Base-by-base conservation (phyloP, 2,329 filamentous ascomycete genomes). In the Coleophoma cylindrospora region DNA sequence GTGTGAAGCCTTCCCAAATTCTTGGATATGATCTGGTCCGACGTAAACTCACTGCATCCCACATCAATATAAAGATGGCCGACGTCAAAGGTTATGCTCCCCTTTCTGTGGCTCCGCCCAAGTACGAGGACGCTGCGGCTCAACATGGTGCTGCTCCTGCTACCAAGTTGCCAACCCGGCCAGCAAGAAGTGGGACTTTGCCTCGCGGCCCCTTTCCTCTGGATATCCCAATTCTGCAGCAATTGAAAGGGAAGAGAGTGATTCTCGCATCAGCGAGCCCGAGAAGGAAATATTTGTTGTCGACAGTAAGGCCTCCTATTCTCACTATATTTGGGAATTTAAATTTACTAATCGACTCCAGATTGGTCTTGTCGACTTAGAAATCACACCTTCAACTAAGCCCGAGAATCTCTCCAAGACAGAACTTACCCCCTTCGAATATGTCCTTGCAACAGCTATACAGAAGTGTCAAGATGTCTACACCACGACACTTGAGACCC, bases 211-310 rank as follows among this genome's bases (percentile, higher is more conserved):
- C 83, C 8, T 74, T 80, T 40, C 87, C 88, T 1, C 80, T 97
- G 54, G 79, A 89, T 54, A 77, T 97, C 15, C 91, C 92, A 14
- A 84, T 91, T 50, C 74, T 99, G 52, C 81, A 80, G 61, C 76
- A 85, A 62, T 80, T 99, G 56, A 84, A 87, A 63, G 80, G 80
- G 49, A 89, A 88, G 68, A 80, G 92, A 56, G 83, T 96, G 6
- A 88, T 99, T 58, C 84, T 99, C 27, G 94, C 94, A 47, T 96
- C 91, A 2, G 83, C 87, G 17, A 96, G 91, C 1, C 94, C 94
- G 0, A 80, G 94, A 41, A 80, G 94, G 48, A 87, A 85, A 68
- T 85, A 89, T 56, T 81, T 99, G 10, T 81, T 99, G 40, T 81
- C 81, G 45, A 85, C 86, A 70, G 83, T 45, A 13, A 13, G 36